A percentile compares a stretch with the other conserved stretches of the same genome.
Evolutionary conservation across 1,284 basidiomycete genomes (phyloP).

Genomic region (Apiotrichum laibachii): DNA sequence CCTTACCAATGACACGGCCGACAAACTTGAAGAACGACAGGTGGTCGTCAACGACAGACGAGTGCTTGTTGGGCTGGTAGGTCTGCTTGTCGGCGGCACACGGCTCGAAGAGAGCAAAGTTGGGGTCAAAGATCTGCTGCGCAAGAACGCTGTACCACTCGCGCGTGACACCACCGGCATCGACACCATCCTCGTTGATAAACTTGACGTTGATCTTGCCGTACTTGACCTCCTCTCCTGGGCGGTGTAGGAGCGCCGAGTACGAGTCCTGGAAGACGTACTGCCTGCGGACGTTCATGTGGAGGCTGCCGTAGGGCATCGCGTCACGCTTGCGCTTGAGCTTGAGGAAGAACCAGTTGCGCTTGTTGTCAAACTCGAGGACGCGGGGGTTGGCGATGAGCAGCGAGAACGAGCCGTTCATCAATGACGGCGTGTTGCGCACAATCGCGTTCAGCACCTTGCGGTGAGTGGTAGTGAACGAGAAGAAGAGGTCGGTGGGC

Average conservation of each 20-base stretch:
- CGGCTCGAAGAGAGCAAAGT: conserved; percentile 91
- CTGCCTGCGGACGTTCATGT: conserved; percentile 86
- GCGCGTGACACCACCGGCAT: conserved; percentile 95
- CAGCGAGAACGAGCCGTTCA: conserved; percentile 97
- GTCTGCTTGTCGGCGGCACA: conserved; percentile 91
- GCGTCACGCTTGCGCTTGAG: conserved; percentile 79
- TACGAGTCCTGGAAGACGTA: conserved; percentile 98
- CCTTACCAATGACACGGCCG: conserved; percentile 87
- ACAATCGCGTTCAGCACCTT: conserved; percentile 97
- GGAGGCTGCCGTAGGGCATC: conserved; percentile 71
- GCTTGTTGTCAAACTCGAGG: conserved; percentile 99
- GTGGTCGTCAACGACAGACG: conserved; percentile 77
- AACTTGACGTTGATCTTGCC: conserved; percentile 97
- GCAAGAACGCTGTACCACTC: conserved; percentile 99
- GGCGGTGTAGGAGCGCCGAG: conserved; percentile 82
- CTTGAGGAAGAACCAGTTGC: conserved; percentile 97
- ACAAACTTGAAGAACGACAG: conserved; percentile 98
- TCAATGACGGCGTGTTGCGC: conserved; percentile 92
- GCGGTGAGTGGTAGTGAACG: conserved; percentile 90
- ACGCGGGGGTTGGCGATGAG: conserved; percentile 94
- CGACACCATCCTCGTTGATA: conserved; percentile 96
- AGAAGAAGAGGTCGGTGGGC: conserved; percentile 81
- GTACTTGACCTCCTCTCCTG: conserved; percentile 95
- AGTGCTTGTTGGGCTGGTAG: conserved; percentile 95
- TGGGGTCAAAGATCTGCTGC: conserved; percentile 99